Base-by-base conservation (phyloP, 768 basidiomycete genomes). In the Leccinum broughii region DNA sequence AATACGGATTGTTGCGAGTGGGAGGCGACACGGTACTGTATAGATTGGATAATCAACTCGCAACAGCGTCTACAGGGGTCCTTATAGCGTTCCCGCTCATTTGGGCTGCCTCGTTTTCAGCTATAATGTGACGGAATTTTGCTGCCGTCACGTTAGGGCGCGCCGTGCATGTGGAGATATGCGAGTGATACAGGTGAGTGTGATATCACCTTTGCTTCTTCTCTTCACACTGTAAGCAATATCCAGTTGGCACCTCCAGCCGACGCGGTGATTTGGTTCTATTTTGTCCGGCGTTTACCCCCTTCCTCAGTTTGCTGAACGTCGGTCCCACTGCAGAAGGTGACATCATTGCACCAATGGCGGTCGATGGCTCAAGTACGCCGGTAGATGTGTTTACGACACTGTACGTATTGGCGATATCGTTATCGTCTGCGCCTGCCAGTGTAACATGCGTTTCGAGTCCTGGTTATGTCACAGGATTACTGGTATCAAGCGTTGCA, bases 311-410 rank as follows among this genome's bases (percentile, higher is more conserved):
- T 62, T 70, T 85, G 22, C 67, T 85, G 2, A 81, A 85, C 39
- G 65, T 85, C 17, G 83, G 85, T 0, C 85, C 85, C 0, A 83
- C 76, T 2, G 82, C 81, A 1, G 83, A 84, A 54, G 84, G 85
- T 0, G 77, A 78, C 41, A 83, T 85, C 35, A 79, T 84, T 48
- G 71, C 70, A 8, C 77, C 82, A 0, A 82, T 83, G 78, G 71
- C 68, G 46, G 84, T 0, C 63, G 60, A 48, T 85, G 84, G 85
- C 70, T 85, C 56, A 72, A 76, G 46, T 77, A 79, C 49, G 76
- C 80, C 2, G 82, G 84, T 14, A 71, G 76, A 1, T 85, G 83
- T 37, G 76, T 85, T 7, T 85, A 84, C 55, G 77, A 75, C 30
- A 84, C 84, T 6, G 84, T 82, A 60, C 13, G 79, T 73, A 1